Conservation (phyloP, 345 rosid genomes). For the Eucalyptus curtisii region DNA sequence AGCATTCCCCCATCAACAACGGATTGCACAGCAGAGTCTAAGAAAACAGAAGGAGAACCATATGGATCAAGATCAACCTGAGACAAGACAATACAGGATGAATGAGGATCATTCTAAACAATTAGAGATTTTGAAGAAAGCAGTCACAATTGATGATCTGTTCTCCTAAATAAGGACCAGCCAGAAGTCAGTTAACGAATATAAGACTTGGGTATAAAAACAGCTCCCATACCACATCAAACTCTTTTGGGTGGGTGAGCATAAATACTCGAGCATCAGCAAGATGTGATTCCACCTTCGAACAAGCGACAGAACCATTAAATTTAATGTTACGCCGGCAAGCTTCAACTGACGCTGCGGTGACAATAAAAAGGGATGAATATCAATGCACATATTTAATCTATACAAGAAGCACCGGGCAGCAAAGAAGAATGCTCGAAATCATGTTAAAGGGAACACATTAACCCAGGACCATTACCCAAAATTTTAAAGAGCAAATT, state of each 20-base stretch:
- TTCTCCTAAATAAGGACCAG: not conserved
- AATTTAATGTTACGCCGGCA: conserved; percentile 88
- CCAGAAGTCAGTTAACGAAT: not conserved
- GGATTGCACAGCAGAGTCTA: conserved; percentile 95
- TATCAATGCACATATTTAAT: not conserved
- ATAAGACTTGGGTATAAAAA: not conserved
- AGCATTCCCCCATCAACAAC: conserved; percentile 93
- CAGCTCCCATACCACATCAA: conserved; percentile 59
- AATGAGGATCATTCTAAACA: not conserved
- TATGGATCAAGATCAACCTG: conserved; percentile 99
- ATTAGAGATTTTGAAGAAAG: not conserved
- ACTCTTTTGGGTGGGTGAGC: conserved; percentile 94
- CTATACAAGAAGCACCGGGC: not conserved
- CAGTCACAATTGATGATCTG: not conserved
- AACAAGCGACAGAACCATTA: conserved; percentile 76
- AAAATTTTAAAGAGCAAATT: not conserved
- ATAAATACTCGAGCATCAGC: conserved; percentile 94
- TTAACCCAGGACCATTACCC: not conserved
- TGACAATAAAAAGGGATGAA: not conserved
- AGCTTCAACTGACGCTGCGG: conserved; percentile 76
- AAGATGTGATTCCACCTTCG: conserved; percentile 90
- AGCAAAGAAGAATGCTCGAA: not conserved
- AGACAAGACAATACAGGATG: not conserved
- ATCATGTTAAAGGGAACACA: not conserved
- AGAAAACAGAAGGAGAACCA: conserved; percentile 91